Conservation (phyloP, 164 flowering plant species). For the Sextonia rubra region DNA sequence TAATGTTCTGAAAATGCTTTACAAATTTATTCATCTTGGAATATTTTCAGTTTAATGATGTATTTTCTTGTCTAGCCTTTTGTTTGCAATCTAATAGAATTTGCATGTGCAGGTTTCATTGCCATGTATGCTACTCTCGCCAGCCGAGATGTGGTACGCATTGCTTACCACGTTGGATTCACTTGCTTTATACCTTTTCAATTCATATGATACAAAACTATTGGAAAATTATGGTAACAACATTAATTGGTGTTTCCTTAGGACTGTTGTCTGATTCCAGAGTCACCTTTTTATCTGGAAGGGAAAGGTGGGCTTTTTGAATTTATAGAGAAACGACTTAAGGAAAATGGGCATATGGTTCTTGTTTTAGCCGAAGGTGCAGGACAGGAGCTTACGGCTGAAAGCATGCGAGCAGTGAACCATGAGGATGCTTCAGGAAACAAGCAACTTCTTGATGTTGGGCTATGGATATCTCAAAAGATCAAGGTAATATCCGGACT, state of each 20-base stretch:
- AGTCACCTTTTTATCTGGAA: slow-evolving; percentile 87
- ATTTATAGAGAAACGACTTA: slow-evolving; percentile 67
- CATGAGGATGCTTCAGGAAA: slow-evolving; percentile 85
- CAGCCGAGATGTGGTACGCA: slow-evolving; percentile 70
- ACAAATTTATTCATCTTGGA: not conserved
- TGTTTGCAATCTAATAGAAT: not conserved
- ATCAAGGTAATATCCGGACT: slow-evolving; percentile 51
- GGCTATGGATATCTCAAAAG: slow-evolving; percentile 77
- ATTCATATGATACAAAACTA: not conserved
- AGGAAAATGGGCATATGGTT: slow-evolving; percentile 91
- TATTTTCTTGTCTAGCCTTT: not conserved
- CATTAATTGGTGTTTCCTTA: not conserved
- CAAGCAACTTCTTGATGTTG: slow-evolving; percentile 79
- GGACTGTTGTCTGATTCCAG: slow-evolving; percentile 98
- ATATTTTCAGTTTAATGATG: not conserved
- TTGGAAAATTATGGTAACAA: not conserved
- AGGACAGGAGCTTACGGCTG: slow-evolving; percentile 73
- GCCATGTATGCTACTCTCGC: slow-evolving; percentile 99
- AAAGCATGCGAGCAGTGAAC: slow-evolving; percentile 33
- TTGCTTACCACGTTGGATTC: not conserved
- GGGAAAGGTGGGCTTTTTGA: slow-evolving; percentile 95
- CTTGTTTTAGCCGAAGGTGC: slow-evolving; percentile 97
- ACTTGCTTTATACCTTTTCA: not conserved
- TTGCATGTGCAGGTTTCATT: slow-evolving; percentile 70
- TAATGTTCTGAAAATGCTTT: not conserved